Conservation (phyloP, 129 eudicot species). For the Logfia minima region DNA sequence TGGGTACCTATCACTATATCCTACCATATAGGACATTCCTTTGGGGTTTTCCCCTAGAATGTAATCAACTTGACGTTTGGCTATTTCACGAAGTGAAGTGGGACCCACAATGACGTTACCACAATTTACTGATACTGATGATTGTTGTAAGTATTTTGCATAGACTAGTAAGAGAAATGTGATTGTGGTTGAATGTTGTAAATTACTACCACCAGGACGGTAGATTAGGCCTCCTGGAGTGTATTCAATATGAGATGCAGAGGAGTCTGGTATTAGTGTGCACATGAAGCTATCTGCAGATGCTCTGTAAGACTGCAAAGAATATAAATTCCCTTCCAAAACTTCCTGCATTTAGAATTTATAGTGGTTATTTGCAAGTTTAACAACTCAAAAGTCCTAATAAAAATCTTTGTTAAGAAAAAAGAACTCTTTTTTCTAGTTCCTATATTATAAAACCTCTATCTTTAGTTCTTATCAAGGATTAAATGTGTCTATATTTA, state of each 20-base stretch:
- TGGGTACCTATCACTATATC: slow-evolving; percentile 71
- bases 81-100: slow-evolving; percentile 52
- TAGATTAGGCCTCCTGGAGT: slow-evolving; percentile 81
- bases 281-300: slow-evolving; percentile 92
- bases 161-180: slow-evolving; percentile 68
- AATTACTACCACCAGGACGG: slow-evolving; percentile 82
- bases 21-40: slow-evolving; percentile 95
- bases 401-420: too few species aligned
- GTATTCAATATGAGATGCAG: slow-evolving; percentile 66
- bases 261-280: slow-evolving; percentile 73
- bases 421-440: too few species aligned
- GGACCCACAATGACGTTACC: slow-evolving; percentile 59
- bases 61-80: slow-evolving; percentile 84
- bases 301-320: slow-evolving; percentile 71
- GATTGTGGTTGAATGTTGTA: slow-evolving; percentile 82
- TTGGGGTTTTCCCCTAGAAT: slow-evolving; percentile 89
- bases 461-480: too few species aligned
- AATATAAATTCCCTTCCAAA: slow-evolving; percentile 49
- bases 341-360: slow-evolving; percentile 57
- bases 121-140: slow-evolving; percentile 53
- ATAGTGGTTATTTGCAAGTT: background rate
- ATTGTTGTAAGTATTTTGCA: slow-evolving; percentile 64
- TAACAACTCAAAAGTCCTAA: background rate
- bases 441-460: too few species aligned
- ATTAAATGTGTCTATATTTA: too few species aligned